Evolutionary conservation across 306 rosid genomes (phyloP).

Genomic region (Herpetospermum pedunculosum): DNA sequence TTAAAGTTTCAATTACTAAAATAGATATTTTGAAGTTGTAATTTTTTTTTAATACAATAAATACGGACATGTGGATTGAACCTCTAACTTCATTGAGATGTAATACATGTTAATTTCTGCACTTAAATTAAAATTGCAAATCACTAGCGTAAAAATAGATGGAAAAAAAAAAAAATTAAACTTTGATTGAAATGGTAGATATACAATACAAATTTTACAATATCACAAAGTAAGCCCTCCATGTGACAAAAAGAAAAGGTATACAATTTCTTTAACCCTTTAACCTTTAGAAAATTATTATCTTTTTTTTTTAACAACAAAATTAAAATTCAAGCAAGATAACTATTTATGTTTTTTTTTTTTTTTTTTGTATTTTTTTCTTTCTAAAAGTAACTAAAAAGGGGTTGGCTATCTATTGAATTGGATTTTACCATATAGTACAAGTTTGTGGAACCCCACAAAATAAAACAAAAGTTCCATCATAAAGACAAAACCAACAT

Average conservation of each 20-base stretch:
- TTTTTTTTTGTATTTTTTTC: too few species aligned
- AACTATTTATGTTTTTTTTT: background rate
- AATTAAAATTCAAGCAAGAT: background rate
- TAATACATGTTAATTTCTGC: too few species aligned
- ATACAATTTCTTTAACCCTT: background rate
- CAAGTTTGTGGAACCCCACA: slow-evolving; percentile 3
- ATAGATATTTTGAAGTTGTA: too few species aligned
- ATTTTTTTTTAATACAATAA: too few species aligned
- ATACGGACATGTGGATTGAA: too few species aligned
- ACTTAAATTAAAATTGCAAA: too few species aligned
- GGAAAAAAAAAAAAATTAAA: too few species aligned
- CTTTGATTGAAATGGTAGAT: too few species aligned
- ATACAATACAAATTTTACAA: too few species aligned
- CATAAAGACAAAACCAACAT: background rate
- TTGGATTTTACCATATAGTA: background rate
- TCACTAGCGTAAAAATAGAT: too few species aligned
- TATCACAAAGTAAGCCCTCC: background rate
- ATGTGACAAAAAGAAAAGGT: background rate
- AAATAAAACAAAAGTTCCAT: background rate
- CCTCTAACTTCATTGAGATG: too few species aligned
- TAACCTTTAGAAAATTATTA: background rate
- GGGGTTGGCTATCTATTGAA: background rate
- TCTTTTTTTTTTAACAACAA: background rate
- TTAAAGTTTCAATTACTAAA: too few species aligned
- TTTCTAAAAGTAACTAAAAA: background rate